These are phyloP conservation scores for Colletotrichum limetticola DNA, from an alignment of 2,329 filamentous ascomycete genomes.

Conservation along the genomic window DNA sequence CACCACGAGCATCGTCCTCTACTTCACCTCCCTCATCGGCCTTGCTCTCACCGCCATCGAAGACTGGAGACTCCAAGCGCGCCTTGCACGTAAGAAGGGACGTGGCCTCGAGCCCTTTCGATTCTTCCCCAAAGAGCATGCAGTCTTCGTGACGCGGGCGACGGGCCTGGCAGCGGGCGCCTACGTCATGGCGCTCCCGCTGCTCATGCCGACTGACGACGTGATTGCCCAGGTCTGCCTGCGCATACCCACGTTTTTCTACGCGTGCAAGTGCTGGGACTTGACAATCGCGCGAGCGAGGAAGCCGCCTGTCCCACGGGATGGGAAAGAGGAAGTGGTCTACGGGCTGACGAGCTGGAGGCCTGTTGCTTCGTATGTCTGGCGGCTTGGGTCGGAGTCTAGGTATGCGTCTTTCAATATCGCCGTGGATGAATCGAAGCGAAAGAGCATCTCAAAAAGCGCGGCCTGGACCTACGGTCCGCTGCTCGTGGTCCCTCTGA, in stretches of 20 bases:
- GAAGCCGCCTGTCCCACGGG: neutral
- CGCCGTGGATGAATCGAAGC: neutral
- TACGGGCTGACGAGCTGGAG: neutral
- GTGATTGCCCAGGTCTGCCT: neutral
- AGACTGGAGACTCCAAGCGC: neutral
- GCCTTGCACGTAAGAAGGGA: fast-evolving
- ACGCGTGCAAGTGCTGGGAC: neutral
- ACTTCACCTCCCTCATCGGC: neutral
- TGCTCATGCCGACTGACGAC: neutral
- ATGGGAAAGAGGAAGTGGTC: neutral
- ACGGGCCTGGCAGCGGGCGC: neutral
- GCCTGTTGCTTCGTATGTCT: neutral
- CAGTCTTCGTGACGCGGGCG: neutral
- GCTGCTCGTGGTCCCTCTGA: neutral
- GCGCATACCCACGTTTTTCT: neutral
- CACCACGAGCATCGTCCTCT: neutral
- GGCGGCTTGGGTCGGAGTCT: neutral
- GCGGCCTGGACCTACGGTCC: neutral
- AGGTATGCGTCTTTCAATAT: neutral
- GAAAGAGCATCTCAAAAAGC: neutral
- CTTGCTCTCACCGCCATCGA: neutral
- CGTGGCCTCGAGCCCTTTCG: neutral
- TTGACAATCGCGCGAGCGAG: neutral
- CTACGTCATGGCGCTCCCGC: neutral
- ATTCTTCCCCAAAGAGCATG: neutral